Base-by-base conservation (phyloP, 2,329 filamentous ascomycete species). In the Colletotrichum tropicale region DNA sequence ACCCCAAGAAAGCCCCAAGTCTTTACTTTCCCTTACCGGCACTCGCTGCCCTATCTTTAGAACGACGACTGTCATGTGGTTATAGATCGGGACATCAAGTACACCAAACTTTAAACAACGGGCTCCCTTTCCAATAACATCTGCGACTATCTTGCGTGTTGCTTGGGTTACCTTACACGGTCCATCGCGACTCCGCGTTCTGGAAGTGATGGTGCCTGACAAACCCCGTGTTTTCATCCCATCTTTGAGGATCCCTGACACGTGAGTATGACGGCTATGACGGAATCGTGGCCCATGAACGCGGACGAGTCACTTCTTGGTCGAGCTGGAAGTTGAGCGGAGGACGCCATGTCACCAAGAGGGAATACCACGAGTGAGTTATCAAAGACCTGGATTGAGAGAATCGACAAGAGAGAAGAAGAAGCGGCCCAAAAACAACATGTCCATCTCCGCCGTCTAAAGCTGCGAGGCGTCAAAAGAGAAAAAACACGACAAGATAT, bases 401-500 rank as follows among this genome's bases (percentile, higher is more conserved):
- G 73, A 75, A 76, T 70, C 70, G 74, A 74, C 64, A 75, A 76
- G 74, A 75, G 73, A 74, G 71, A 76, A 70, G 65, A 69, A 76
- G 66, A 76, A 73, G 74, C 69, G 64, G 74, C 60, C 71, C 66
- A 55, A 36, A 76, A 75, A 64, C 62, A 67, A 74, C 70, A 65
- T 64, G 65, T 68, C 80, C 81, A 81, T 83, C 81, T 83, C 81
- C 82, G 83, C 84, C 82, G 80, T 84, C 83, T 83, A 84, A 83
- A 79, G 78, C 81, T 80, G 81, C 79, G 78, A 82, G 80, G 80
- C 79, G 80, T 80, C 78, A 79, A 83, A 82, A 83, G 82, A 81
- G 79, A 86, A 87, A 61, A 87, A 76, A 74, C 36, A 66, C 80
- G 82, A 86, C 84, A 87, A 86, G 82, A 87, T 87, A 83, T 86